Evolutionary conservation across 192 early-diverging fungal genomes (phyloP).

Genomic region (Umbelopsis ramanniana): DNA sequence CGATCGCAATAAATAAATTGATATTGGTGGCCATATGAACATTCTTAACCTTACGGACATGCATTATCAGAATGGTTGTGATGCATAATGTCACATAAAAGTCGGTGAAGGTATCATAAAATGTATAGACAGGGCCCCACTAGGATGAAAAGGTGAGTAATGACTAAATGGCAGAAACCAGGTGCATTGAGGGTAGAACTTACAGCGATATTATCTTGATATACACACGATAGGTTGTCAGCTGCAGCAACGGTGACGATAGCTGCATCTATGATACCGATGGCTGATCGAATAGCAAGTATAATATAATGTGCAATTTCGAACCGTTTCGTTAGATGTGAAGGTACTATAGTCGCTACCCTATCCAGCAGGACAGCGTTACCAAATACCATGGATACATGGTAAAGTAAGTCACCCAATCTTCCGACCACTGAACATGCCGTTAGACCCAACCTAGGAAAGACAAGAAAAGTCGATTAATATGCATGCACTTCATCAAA

Average conservation of each 20-base stretch:
- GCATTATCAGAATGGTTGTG: conserved; percentile 23
- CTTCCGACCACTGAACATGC: conserved; percentile 26
- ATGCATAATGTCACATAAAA: conserved; percentile 31
- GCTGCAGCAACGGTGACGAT: conserved; percentile 15
- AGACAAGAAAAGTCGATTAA: not conserved
- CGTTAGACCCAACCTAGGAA: conserved; percentile 1
- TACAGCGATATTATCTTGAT: conserved; percentile 33
- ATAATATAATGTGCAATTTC: not conserved
- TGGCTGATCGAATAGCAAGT: not conserved
- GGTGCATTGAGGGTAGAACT: not conserved
- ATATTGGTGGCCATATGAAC: conserved; percentile 21
- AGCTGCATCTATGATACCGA: conserved; percentile 25
- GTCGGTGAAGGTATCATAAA: conserved; percentile 34
- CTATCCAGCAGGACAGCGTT: conserved; percentile 21
- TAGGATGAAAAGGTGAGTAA: conserved; percentile 4
- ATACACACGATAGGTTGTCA: conserved; percentile 23
- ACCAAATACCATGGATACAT: conserved; percentile 31
- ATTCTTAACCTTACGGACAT: conserved; percentile 23
- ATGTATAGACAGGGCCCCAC: conserved; percentile 38
- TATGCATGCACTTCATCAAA: not conserved
- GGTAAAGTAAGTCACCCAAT: conserved; percentile 33
- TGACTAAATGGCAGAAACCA: not conserved
- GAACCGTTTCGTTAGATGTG: conserved; percentile 19
- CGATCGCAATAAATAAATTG: conserved; percentile 29
- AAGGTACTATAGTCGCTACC: conserved; percentile 26